Evolutionary conservation across 768 basidiomycete species (phyloP), one percentile per base, ranked within the genome.

Genomic region (Zangia roseola): DNA sequence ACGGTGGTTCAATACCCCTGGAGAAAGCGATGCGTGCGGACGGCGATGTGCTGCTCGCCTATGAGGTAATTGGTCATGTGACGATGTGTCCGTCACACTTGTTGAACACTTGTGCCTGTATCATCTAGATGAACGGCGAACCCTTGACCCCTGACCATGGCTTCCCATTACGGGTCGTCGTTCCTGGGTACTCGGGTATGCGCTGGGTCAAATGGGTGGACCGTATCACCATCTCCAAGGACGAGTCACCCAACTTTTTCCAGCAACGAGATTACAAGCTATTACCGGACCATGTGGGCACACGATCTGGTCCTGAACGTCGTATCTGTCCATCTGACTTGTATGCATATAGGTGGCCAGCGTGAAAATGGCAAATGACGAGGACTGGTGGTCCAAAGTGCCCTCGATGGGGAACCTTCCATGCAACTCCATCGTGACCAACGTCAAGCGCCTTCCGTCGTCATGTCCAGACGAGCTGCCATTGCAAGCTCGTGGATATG

Each of bases 161-260:
- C 1, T 83, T 76, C 6, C 85, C 85, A 4, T 56, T 88, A 21
- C 80, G 86, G n/a, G 65, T 84, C 8, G 77, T 87, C 34, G 81
- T 82, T 1, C 86, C 86, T 0, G 86, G 86, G 4, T 78, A 75
- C 56, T 71, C 80, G 14, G 86, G 86, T 6, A 86, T 83, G 25
- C 78, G 86, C 10, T 86, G 84, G 83, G 84, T 86, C 8, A 87
- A 88, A 71, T 88, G 86, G 86, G 70, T 86, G 0, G 82, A 85
- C 56, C 78, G 71, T 1, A 80, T 87, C 56, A 67, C 73, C 23
- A 58, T 86, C 48, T 78, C 82, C 5, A 55, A 45, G 3, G 28
- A 48, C 7, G 84, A 88, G 65, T 84, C 83, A 2, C 74, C 77
- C 25, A 86, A 83, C 59, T 86, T 80, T 63, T 88, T 86, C 59